Evolutionary conservation across 306 rosid species (phyloP).

Genomic region (Trichosanthes cucumerina): DNA sequence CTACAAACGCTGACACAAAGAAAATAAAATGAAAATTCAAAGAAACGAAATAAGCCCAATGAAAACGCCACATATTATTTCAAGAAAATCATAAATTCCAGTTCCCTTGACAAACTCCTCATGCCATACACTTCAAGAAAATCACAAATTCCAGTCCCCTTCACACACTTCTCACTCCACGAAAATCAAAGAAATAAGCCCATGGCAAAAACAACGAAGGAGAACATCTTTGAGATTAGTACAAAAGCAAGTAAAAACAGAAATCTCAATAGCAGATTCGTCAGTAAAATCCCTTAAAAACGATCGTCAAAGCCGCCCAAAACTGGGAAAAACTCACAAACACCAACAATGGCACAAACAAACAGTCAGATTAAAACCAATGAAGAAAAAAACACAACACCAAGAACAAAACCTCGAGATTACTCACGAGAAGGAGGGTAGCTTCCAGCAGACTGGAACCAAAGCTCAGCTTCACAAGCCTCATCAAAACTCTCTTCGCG

Average conservation of each 20-base stretch:
- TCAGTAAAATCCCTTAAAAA: not conserved
- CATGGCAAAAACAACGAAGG: not conserved
- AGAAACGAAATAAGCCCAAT: not conserved
- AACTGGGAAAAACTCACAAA: not conserved
- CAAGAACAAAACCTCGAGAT: not conserved
- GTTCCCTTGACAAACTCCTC: not conserved
- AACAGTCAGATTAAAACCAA: not conserved
- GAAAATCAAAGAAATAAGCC: not conserved
- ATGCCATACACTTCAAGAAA: not conserved
- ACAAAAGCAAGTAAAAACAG: not conserved
- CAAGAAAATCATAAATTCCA: not conserved
- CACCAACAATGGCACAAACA: not conserved
- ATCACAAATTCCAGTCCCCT: not conserved
- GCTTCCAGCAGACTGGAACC: conserved; percentile 40
- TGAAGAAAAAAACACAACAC: not conserved
- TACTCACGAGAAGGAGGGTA: conserved; percentile 55
- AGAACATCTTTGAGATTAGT: not conserved
- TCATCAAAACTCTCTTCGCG: conserved; percentile 36
- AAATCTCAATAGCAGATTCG: not conserved
- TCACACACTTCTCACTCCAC: not conserved
- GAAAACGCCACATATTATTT: not conserved
- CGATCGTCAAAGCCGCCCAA: not conserved
- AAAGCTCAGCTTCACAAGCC: conserved; percentile 37
- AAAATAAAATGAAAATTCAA: not conserved
- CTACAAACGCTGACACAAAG: conserved; percentile 32